Conservation (phyloP, 1,139 yeast species). For the Yamadazyma buinensis region DNA sequence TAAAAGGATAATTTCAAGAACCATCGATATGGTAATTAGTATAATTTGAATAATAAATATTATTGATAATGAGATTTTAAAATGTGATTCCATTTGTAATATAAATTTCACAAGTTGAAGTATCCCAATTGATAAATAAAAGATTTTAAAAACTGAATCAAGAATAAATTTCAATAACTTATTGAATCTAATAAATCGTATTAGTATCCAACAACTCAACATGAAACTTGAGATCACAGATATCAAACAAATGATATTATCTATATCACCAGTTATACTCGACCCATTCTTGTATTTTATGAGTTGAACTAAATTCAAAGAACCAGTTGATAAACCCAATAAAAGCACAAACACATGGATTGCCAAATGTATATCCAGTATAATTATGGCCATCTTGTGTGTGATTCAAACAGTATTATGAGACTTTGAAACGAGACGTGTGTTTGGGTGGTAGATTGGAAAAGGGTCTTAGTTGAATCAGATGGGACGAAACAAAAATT, state of each 20-base stretch:
- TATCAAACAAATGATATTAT: slow-evolving; percentile 3
- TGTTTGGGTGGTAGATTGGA: too few relatives aligned
- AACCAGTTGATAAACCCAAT: slow-evolving; percentile 5
- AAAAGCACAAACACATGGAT: not conserved
- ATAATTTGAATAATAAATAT: slow-evolving; percentile 3
- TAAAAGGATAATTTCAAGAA: not conserved
- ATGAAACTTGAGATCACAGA: slow-evolving; percentile 8
- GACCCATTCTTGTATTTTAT: too few relatives aligned
- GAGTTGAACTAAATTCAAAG: slow-evolving; percentile 3
- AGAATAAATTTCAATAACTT: slow-evolving; percentile 1
- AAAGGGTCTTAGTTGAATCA: too few relatives aligned
- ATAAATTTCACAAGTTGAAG: slow-evolving; percentile 1
- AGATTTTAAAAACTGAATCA: slow-evolving; percentile 6
- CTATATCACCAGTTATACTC: not conserved
- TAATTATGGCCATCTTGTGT: too few relatives aligned
- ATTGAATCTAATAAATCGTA: slow-evolving; percentile 9
- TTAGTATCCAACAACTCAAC: slow-evolving; percentile 9
- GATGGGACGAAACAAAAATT: too few relatives aligned
- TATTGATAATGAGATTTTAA: slow-evolving; percentile 1
- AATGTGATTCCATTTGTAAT: not conserved
- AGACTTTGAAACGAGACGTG: too few relatives aligned
- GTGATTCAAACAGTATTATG: too few relatives aligned
- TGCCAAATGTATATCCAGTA: too few relatives aligned
- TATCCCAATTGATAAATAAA: slow-evolving; percentile 2
- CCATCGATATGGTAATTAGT: too few relatives aligned